Base-by-base conservation (phyloP, 495 filamentous ascomycete species). In the Lophiotrema nucula region DNA sequence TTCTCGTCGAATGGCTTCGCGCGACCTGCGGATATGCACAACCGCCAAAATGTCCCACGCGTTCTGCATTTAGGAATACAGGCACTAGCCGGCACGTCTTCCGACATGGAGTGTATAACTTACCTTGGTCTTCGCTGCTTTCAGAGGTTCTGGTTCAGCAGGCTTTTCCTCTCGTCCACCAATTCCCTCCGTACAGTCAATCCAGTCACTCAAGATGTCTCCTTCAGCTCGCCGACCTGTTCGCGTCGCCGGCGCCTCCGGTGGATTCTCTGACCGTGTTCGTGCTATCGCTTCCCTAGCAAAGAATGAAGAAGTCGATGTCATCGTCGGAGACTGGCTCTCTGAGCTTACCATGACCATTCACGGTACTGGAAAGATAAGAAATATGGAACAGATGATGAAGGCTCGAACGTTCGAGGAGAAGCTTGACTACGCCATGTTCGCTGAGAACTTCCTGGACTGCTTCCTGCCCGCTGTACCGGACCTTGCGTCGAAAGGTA, bases 291-390 rank as follows among this genome's bases (percentile, higher is more conserved):
- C 57, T 2, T 47, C 51, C 25, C 53, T 68, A 6, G 65, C 62
- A 33, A 46, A 48, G 45, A 49, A 68, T 37, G 49, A 60, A 42
- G 62, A 65, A 18, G 45, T 60, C 45, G 62, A 65, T 45, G 51
- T 60, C 50, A 55, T 63, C 42, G 54, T 63, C 19, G 60, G 60
- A 35, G 64, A 62, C 53, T 70, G 66, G 58, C 59, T 62, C 18
- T 64, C 60, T 1, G 64, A 67, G 31, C 8, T 67, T 37, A 67
- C 66, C 28, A 69, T 70, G 60, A 64, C 67, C 12, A 58, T 67
- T 15, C 53, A 61, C 31, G 68, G 60, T 46, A 56, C 61, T 38
- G 54, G 57, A 24, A 58, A 55, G 28, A 53, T 59, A n/a, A 47
- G 38, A 39, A 66, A 65, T 25, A 39, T 55, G 46, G 58, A 58